Conservation (phyloP, 345 rosid species). For the Psidium friedrichsthalianum region DNA sequence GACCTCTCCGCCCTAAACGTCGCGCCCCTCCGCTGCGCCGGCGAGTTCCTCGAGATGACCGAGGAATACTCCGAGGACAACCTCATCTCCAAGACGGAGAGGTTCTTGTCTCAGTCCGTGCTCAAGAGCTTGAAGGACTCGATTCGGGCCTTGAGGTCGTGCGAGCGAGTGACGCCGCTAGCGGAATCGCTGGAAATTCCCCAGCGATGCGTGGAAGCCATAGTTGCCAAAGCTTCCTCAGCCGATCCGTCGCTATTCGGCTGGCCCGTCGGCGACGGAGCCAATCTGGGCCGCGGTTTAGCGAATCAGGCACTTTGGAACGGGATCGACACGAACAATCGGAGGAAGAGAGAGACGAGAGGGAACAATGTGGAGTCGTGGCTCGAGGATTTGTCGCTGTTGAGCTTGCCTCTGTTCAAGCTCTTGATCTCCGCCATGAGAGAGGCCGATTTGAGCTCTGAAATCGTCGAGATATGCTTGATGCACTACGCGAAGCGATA, state of each 20-base stretch:
- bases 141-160: slow-evolving; percentile 64
- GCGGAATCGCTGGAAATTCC: slow-evolving; percentile 55
- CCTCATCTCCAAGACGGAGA: slow-evolving; percentile 58
- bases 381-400: slow-evolving; percentile 58
- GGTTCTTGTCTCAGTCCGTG: slow-evolving; percentile 53
- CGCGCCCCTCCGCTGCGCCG: slow-evolving; percentile 85
- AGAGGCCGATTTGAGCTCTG: slow-evolving; percentile 40
- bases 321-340: slow-evolving; percentile 36
- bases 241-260: slow-evolving; percentile 71
- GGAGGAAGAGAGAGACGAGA: slow-evolving; percentile 19
- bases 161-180: slow-evolving; percentile 39
- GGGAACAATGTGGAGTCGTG: slow-evolving; percentile 38
- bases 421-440: slow-evolving; percentile 55
- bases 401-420: slow-evolving; percentile 44
- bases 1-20: slow-evolving; percentile 57
- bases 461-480: slow-evolving; percentile 67
- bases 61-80: slow-evolving; percentile 78
- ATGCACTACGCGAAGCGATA: slow-evolving; percentile 66
- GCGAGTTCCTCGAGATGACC: slow-evolving; percentile 79
- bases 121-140: slow-evolving; percentile 65
- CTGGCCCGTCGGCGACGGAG: slow-evolving; percentile 76
- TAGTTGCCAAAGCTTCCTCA: slow-evolving; percentile 52
- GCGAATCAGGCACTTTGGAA: slow-evolving; percentile 36
- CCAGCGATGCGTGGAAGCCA: slow-evolving; percentile 54
- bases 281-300: neutral